These are phyloP conservation scores for Spathaspora boniae DNA, from an alignment of 805 yeast genomes.

Conservation along the genomic window DNA sequence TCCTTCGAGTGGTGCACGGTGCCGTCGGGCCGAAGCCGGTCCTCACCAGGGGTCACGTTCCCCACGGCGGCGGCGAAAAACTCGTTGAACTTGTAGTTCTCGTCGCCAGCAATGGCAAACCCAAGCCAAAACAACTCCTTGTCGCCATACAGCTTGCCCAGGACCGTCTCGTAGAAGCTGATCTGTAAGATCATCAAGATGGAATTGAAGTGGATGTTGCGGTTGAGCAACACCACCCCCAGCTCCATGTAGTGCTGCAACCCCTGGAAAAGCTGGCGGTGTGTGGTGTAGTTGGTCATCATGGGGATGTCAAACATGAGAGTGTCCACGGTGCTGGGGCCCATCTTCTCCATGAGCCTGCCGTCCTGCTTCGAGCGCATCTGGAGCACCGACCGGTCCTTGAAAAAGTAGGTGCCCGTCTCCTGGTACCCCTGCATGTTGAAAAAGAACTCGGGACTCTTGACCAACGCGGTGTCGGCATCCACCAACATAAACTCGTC, in stretches of 20 bases:
- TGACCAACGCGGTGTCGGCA: conserved; percentile 45
- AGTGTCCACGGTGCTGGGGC: conserved; percentile 24
- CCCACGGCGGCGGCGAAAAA: conserved; percentile 27
- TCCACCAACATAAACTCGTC: conserved; percentile 53
- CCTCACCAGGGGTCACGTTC: conserved; percentile 23
- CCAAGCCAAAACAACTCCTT: conserved; percentile 31
- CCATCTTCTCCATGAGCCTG: conserved; percentile 19
- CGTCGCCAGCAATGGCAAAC: conserved; percentile 25
- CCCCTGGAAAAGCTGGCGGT: conserved; percentile 29
- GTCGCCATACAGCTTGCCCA: conserved; percentile 23
- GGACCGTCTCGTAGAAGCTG: conserved; percentile 19
- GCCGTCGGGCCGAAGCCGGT: conserved; percentile 15
- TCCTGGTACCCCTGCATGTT: conserved; percentile 24
- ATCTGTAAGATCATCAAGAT: conserved; percentile 26
- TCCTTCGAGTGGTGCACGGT: conserved; percentile 28
- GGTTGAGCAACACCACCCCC: conserved; percentile 24
- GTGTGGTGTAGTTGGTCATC: conserved; percentile 30
- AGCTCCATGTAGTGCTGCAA: conserved; percentile 38
- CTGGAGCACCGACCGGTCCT: conserved; percentile 25
- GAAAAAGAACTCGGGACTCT: conserved; percentile 28
- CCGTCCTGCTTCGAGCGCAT: conserved; percentile 21
- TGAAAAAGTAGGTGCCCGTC: conserved; percentile 34
- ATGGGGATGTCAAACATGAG: conserved; percentile 32
- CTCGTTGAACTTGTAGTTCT: conserved; percentile 22
- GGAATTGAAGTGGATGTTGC: conserved; percentile 23